Evolutionary conservation across 163 green algal species (phyloP).

Genomic region (Chloromonas sp.): DNA sequence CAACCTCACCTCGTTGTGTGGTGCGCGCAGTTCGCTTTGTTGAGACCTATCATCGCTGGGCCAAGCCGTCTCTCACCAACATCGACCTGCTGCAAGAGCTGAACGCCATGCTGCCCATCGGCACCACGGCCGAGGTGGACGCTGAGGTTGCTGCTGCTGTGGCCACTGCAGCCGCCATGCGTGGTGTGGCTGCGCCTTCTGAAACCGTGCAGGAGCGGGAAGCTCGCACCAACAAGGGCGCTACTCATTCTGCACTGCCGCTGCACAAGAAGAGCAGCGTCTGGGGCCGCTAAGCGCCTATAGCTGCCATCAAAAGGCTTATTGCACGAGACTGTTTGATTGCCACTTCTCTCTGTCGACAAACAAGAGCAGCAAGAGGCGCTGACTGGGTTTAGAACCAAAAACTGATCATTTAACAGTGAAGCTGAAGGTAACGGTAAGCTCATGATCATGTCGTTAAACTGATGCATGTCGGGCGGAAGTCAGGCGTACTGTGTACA

Average conservation of each 20-base stretch:
- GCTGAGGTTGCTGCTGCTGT: background rate
- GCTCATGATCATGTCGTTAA: too few relatives aligned
- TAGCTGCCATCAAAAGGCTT: background rate
- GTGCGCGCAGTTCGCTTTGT: constrained; percentile 52
- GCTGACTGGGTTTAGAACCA: too few relatives aligned
- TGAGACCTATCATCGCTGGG: constrained; percentile 69
- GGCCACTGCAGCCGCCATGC: background rate
- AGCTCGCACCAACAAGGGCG: background rate
- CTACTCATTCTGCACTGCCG: background rate
- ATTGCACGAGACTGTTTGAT: too few relatives aligned
- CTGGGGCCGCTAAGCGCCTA: background rate
- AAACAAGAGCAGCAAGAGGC: too few relatives aligned
- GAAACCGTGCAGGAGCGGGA: background rate
- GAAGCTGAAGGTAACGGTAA: too few relatives aligned
- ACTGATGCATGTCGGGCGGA: too few relatives aligned
- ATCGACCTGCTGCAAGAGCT: background rate
- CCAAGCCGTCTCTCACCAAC: constrained; percentile 25
- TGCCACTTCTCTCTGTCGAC: too few relatives aligned
- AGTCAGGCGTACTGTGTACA: too few relatives aligned
- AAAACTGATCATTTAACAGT: too few relatives aligned
- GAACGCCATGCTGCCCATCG: background rate
- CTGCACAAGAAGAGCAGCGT: background rate
- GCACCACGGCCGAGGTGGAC: too few relatives aligned
- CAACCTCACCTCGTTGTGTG: too few relatives aligned
- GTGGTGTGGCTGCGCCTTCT: background rate